These are phyloP conservation scores for slime mould (Dictyostelium discoideum) DNA, from an alignment of 78 protist species.

Conservation along the genomic window DNA sequence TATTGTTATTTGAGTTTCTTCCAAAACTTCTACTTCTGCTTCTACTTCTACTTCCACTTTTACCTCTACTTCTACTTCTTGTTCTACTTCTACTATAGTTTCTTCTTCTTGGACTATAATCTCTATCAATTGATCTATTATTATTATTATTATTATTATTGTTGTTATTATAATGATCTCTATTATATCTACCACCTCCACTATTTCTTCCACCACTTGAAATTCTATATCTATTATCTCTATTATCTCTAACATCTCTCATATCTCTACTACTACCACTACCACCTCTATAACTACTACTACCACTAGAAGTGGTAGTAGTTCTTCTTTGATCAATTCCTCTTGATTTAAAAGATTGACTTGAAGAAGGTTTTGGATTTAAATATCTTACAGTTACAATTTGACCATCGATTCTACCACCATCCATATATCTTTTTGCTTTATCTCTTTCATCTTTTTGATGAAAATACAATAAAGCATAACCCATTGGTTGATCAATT, in stretches of 20 bases:
- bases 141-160: too few species aligned
- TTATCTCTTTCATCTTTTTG: constrained; percentile 35
- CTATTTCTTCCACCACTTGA: not conserved
- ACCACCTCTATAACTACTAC: not conserved
- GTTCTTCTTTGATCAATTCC: not conserved
- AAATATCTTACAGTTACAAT: constrained; percentile 19
- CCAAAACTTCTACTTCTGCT: not conserved
- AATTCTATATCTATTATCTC: not conserved
- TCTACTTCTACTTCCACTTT: not conserved
- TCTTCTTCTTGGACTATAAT: not conserved
- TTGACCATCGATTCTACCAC: constrained; percentile 48
- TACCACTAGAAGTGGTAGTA: not conserved
- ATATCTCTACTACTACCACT: not conserved
- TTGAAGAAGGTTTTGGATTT: not conserved
- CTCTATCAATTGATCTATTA: not conserved
- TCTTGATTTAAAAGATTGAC: not conserved
- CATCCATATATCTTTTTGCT: constrained; percentile 61
- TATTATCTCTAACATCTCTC: not conserved
- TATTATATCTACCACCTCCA: not conserved
- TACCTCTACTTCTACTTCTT: not conserved
- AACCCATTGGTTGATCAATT: constrained; percentile 42
- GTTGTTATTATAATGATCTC: not conserved
- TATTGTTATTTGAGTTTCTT: not conserved
- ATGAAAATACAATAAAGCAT: constrained; percentile 34
- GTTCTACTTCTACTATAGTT: not conserved